Conservation (phyloP, 2,329 filamentous ascomycete genomes). For the Fusarium udum region DNA sequence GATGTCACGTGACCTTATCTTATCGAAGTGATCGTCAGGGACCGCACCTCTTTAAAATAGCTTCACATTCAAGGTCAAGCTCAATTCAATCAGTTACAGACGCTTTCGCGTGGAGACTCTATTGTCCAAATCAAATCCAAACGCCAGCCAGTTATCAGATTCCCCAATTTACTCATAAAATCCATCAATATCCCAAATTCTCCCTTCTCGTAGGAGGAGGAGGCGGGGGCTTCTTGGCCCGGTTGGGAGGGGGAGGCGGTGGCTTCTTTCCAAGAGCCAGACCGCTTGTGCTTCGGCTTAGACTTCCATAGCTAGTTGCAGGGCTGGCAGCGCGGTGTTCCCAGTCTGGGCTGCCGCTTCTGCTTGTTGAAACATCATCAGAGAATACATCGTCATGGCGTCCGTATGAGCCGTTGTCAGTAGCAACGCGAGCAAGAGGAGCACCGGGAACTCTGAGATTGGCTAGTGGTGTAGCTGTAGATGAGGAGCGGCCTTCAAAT, state of each 20-base stretch:
- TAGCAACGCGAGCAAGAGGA: conserved; percentile 57
- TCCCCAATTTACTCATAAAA: conserved; percentile 2
- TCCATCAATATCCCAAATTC: conserved; percentile 41
- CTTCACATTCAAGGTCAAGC: background rate
- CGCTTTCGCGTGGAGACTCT: conserved; percentile 31
- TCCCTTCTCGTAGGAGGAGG: conserved; percentile 48
- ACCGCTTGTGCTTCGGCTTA: conserved; percentile 56
- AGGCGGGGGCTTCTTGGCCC: conserved; percentile 53
- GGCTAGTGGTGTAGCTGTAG: conserved; percentile 40
- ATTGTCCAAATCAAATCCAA: conserved; percentile 24
- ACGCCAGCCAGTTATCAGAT: conserved; percentile 26
- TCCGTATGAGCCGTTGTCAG: conserved; percentile 45
- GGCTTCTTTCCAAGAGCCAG: conserved; percentile 59
- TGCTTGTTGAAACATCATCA: conserved; percentile 62
- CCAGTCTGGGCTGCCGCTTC: conserved; percentile 62
- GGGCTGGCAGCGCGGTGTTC: conserved; percentile 62
- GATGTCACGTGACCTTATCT: conserved; percentile 27
- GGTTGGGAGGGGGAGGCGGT: conserved; percentile 62
- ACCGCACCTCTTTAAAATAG: background rate
- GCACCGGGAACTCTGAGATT: conserved; percentile 42
- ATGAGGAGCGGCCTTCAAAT: conserved; percentile 46
- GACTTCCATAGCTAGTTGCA: conserved; percentile 64
- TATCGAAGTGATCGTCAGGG: background rate
- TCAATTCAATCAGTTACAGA: conserved; percentile 30
- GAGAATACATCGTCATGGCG: conserved; percentile 55